Evolutionary conservation across 345 rosid genomes (phyloP), one percentile per base, ranked within the genome.

Genomic region (Eucalyptus camaldulensis): DNA sequence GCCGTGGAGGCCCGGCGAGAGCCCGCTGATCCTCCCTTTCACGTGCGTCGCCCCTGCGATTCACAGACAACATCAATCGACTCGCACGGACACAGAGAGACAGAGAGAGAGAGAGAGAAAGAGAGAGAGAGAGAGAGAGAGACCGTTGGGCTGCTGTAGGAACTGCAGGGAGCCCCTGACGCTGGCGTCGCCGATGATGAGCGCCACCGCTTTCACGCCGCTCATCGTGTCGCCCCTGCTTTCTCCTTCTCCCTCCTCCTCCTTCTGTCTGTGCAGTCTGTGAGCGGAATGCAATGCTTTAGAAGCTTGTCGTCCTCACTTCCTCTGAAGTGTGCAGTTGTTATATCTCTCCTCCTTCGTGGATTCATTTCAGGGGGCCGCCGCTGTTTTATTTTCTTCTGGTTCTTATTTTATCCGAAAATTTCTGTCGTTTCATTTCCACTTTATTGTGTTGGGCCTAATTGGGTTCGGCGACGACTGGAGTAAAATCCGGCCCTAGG

Each of bases 1-100:
- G 40, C 98, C 98, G 86, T 96, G 99, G 89, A 91, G 95, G 86
- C 99, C 99, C 87, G 98, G 99, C 19, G 93, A 90, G 37, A 97
- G 93, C 15, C 99, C 99, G 31, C 94, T 67, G 86, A 97, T 95
- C 92, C 89, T 96, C 89, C 98, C 99, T 14, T 93, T 93, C 60
- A 96, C 95, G 89, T 93, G 95, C 47, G 99, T 97, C 45, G 94
- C 90, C 85, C 99, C 99, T 97, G 93, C 80, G 13, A 58, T 65
- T 58, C 80, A 29, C 80, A 56, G 87, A 88, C 87, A 85, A 1
- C 1, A 4, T 56, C 80, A 76, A 50, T 37, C 87, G 25, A 40
- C 31, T 24, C 37, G 47, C 22, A 27, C 8, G 8, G 21, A 43
- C 43, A 43, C 7, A 27, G 2, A 87, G 40, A 45, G 8, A 49